Conservation (phyloP, 352 stramenopile genomes). For the Pythium phragmitis region DNA sequence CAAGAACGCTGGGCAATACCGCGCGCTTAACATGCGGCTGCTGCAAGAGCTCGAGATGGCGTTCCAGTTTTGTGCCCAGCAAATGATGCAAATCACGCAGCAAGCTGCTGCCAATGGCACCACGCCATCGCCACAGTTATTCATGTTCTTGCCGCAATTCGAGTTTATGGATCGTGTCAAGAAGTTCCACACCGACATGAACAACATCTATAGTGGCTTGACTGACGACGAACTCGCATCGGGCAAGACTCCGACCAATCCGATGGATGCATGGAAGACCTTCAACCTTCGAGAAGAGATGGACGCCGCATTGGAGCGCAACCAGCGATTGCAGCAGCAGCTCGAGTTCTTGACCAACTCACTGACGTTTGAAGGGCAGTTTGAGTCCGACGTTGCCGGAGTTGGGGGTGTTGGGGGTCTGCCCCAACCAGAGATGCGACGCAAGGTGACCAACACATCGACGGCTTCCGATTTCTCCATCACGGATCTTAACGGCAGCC, state of each 20-base stretch:
- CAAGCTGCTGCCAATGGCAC: slow-evolving; percentile 4
- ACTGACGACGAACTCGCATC: slow-evolving; percentile 1
- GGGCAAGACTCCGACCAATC: background rate
- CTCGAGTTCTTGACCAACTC: slow-evolving; percentile 60
- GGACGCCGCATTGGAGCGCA: slow-evolving; percentile 54
- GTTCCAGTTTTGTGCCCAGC: slow-evolving; percentile 65
- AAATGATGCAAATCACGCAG: slow-evolving; percentile 41
- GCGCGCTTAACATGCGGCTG: slow-evolving; percentile 56
- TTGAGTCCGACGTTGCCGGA: background rate
- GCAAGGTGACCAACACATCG: slow-evolving; percentile 47
- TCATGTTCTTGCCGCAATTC: slow-evolving; percentile 62
- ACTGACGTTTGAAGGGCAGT: slow-evolving; percentile 40
- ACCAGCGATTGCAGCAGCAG: slow-evolving; percentile 60
- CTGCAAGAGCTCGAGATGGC: slow-evolving; percentile 74
- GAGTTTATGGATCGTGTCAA: slow-evolving; percentile 78
- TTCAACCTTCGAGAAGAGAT: slow-evolving; percentile 64
- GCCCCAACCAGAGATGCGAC: slow-evolving; percentile 16
- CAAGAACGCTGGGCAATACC: slow-evolving; percentile 53
- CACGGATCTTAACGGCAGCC: slow-evolving; percentile 2
- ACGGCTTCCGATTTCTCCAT: slow-evolving; percentile 33
- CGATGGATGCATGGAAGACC: slow-evolving; percentile 27
- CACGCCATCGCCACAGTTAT: slow-evolving; percentile 29
- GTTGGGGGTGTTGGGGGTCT: slow-evolving; percentile 6
- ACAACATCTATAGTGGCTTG: slow-evolving; percentile 26
- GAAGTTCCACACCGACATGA: slow-evolving; percentile 53